Base-by-base conservation (phyloP, 179 eudicot genomes). In the Pouteria campechiana region DNA sequence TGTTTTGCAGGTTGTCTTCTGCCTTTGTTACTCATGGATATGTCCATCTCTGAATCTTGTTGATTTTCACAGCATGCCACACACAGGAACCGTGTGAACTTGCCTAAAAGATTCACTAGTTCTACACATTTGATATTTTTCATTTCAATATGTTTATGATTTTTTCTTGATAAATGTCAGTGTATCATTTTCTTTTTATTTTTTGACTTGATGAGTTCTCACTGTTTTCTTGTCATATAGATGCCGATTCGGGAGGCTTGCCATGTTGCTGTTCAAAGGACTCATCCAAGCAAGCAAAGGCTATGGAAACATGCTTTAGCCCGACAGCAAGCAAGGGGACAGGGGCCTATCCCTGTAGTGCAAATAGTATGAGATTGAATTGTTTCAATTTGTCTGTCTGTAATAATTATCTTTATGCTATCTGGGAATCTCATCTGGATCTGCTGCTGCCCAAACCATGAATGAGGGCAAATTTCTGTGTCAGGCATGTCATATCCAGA, bases 191-290 rank as follows among this genome's bases (percentile, higher is more conserved):
- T n/a, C 24, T 21, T 22, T 25, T n/a, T 7, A 2, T 14, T 34
- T 2, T 32, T 44, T 41, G 21, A 34, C 31, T 31, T 37, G 6
- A 22, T 32, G 3, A 17, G 25, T 14, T 13, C 21, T 40, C 32
- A 41, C n/a, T 25, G n/a, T 46, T 23, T 20, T 32, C 12, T 14
- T 37, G 46, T 15, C 50, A 37, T 52, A 40, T 79, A 90, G 98
- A 76, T 90, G 98, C 98, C 98, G 18, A 86, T 76, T 24, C 79
- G 73, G 60, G 98, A 90, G 74, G 98, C 98, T 24, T 90, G 96
- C 58, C 98, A 90, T 50, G 96, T 87, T 34, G 98, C 96, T 22
- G 71, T 82, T 45, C 98, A 90, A 66, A 73, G 47, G 69, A 79
- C 66, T 63, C 78, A 82, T 56, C 96, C 98, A 8, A 62, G 74